Evolutionary conservation across 2,329 filamentous ascomycete species (phyloP), one percentile per base, ranked within the genome.

Genomic region (Mycosphaerella sp.): DNA sequence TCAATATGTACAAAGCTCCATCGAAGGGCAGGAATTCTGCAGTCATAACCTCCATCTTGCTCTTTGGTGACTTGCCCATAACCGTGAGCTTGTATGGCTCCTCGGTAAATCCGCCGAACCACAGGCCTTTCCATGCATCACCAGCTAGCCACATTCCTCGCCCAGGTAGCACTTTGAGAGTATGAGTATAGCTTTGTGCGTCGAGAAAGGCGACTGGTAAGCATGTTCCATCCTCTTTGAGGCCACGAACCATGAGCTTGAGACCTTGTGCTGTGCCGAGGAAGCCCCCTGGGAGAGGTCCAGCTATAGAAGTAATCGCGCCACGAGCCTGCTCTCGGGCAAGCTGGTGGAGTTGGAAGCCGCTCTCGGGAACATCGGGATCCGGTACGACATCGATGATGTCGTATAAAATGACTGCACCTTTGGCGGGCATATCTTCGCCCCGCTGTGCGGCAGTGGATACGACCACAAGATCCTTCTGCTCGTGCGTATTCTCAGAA

Each of bases 121-220:
- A 97, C 2, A 97, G 77, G 0, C 93, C 93, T 72, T 95, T 95
- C 66, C 93, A 83, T 0, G 86, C 87, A 71, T 98, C 93, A 0
- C 87, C 87, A 72, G 96, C 83, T 9, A 95, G 76, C 63, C 87
- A 89, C 66, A 98, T 77, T 0, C 91, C 90, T 0, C 89, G 94
- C 1, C 85, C 82, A 3, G 83, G 82, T 14, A 98, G 77, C 62
- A 89, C 87, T 64, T 90, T 93, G 48, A 89, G 79, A n/a, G 85
- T 82, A 2, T 84, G 87, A 10, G 95, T 88, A 63, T 95, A 93
- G 69, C 87, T 94, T 71, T 88, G 93, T 83, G 96, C 94, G 64
- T 98, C 93, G 77, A 98, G 86, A 66, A 98, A 98, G 0, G 93
- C 93, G 3, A 98, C 91, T 0, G 93, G 93, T 0, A 97, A 76